Percentiles rank a stretch among this genome's conserved stretches.
Evolutionary conservation across 2,329 filamentous ascomycete species (phyloP).

Genomic region (Cryphonectria radicalis): DNA sequence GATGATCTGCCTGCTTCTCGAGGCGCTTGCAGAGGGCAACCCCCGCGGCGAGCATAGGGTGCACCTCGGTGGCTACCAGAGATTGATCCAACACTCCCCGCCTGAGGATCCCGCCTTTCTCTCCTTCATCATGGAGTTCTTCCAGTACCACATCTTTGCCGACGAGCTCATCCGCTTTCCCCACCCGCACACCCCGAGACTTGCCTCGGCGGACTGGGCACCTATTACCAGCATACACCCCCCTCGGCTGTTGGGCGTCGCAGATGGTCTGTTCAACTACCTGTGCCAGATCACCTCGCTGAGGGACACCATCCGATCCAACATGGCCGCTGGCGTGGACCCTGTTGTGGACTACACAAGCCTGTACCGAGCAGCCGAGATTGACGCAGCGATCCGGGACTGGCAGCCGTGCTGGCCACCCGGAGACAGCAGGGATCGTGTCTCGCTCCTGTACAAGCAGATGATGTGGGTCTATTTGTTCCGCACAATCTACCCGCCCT

Average conservation of each 20-base stretch:
- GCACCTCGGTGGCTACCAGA: slow-evolving; percentile 77
- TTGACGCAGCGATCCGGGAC: slow-evolving; percentile 73
- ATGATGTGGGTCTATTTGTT: slow-evolving; percentile 70
- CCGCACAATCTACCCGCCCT: slow-evolving; percentile 63
- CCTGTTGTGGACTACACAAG: slow-evolving; percentile 75
- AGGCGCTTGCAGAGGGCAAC: slow-evolving; percentile 61
- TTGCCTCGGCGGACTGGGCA: slow-evolving; percentile 51
- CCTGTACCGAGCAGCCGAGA: slow-evolving; percentile 73
- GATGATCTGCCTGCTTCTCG: slow-evolving; percentile 64
- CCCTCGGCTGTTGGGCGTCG: slow-evolving; percentile 73
- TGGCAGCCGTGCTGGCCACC: slow-evolving; percentile 71
- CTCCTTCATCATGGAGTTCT: slow-evolving; percentile 73
- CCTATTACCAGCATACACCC: slow-evolving; percentile 48
- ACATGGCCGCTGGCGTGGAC: slow-evolving; percentile 65
- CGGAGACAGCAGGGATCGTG: slow-evolving; percentile 60
- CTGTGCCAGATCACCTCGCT: slow-evolving; percentile 80
- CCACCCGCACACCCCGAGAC: slow-evolving; percentile 41
- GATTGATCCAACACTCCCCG: slow-evolving; percentile 66
- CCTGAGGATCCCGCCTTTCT: slow-evolving; percentile 68
- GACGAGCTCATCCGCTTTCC: slow-evolving; percentile 63
- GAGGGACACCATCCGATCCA: slow-evolving; percentile 72
- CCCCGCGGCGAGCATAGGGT: slow-evolving; percentile 73
- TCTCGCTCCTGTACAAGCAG: slow-evolving; percentile 65
- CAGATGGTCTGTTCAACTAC: slow-evolving; percentile 79
- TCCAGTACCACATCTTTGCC: slow-evolving; percentile 79